Evolutionary conservation across 331 rosid genomes (phyloP).

Genomic region (Dryas integrifolia): DNA sequence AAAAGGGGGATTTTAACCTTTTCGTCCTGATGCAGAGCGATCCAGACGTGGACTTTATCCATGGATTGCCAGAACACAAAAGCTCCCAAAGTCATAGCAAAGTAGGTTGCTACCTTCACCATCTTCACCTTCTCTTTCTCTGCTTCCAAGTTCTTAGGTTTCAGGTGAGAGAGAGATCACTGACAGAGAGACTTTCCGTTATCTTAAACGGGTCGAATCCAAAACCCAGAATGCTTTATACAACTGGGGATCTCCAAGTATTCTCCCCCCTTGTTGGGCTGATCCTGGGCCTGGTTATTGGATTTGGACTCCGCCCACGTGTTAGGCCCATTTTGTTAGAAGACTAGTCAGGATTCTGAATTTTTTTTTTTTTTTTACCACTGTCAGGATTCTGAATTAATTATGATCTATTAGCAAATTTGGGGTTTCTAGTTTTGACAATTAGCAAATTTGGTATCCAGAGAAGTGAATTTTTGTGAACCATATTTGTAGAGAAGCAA

Average conservation of each 20-base stretch:
- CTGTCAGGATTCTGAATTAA: no score
- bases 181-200: neutral
- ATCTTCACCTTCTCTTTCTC: conserved; percentile 33
- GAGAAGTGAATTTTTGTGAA: no score
- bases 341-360: no score
- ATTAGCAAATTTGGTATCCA: no score
- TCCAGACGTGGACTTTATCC: conserved; percentile 94
- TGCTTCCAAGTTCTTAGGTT: conserved; percentile 3
- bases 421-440: no score
- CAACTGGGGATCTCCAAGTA: neutral
- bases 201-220: conserved; percentile 4
- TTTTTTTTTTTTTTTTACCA: no score
- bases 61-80: conserved; percentile 90
- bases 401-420: no score
- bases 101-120: conserved; percentile 80
- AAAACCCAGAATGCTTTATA: neutral
- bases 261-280: neutral
- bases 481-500: no score
- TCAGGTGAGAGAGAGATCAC: neutral
- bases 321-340: neutral
- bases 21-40: conserved; percentile 97
- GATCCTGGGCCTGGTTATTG: no score
- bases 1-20: conserved; percentile 45
- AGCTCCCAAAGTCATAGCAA: conserved; percentile 85
- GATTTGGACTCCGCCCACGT: no score